These are phyloP conservation scores for Eutypella sp. DNA, from an alignment of 2,329 filamentous ascomycete species.

Conservation along the genomic window DNA sequence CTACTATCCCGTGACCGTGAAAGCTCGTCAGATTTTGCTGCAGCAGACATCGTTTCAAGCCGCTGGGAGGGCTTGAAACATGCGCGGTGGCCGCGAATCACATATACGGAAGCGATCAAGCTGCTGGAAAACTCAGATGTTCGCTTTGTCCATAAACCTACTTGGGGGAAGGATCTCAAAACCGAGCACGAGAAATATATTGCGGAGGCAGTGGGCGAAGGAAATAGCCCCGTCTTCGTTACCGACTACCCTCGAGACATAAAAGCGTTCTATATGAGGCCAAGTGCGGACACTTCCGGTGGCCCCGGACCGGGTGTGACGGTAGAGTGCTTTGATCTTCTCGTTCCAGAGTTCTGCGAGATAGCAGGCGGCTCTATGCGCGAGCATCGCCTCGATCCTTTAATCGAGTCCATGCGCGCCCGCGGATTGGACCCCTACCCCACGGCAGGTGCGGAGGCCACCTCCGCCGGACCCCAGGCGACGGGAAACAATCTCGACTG, in stretches of 20 bases:
- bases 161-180: constrained; percentile 71
- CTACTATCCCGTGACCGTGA: constrained; percentile 36
- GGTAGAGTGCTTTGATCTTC: constrained; percentile 84
- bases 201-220: constrained; percentile 51
- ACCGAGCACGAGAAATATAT: constrained; percentile 92
- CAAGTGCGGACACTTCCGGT: constrained; percentile 8
- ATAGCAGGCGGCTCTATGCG: constrained; percentile 85
- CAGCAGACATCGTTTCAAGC: constrained; percentile 49
- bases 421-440: constrained; percentile 54
- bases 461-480: constrained; percentile 20
- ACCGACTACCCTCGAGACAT: constrained; percentile 85
- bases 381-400: constrained; percentile 67
- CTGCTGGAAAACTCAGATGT: constrained; percentile 56
- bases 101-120: constrained; percentile 73
- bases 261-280: constrained; percentile 86
- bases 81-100: constrained; percentile 69
- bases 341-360: constrained; percentile 82
- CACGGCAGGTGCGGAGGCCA: constrained; percentile 11
- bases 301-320: constrained; percentile 40
- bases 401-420: constrained; percentile 65
- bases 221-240: constrained; percentile 71
- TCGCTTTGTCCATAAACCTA: constrained; percentile 63
- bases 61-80: constrained; percentile 68
- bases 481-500: constrained; percentile 55
- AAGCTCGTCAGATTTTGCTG: constrained; percentile 38